Evolutionary conservation across 2,329 filamentous ascomycete genomes (phyloP), one percentile per base, ranked within the genome.

Genomic region (Fusarium hostae): DNA sequence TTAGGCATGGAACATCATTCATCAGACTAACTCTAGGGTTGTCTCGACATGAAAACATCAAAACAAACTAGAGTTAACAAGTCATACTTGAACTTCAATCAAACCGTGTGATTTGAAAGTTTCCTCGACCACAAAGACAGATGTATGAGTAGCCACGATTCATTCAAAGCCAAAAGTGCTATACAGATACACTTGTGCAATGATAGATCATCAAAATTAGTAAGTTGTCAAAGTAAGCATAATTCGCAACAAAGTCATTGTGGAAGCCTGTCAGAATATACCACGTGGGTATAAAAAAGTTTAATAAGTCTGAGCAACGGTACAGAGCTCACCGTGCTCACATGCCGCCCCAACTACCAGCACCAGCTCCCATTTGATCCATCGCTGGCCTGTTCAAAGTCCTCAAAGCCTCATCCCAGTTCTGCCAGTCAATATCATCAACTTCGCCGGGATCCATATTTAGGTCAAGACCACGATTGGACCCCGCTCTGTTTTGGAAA

Each of bases 331-430:
- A 52, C 22, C 26, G 15, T 13, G 32, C 16, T 70, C 35, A 70
- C 66, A 72, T 72, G 10, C 70, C 70, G 26, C 70, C 70, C 70
- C 70, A 72, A 32, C 70, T 73, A 15, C 70, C 63, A 13, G 67
- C 41, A 13, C 67, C 70, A 6, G 30, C 43, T 8, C 56, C 47
- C 47, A 43, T 28, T 30, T 59, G 63, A 20, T 32, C 52, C n/a
- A 63, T 59, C 10, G 52, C 26, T 13, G 58, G 56, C 13, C 39
- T 65, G 22, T 32, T 59, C 13, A 73, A 34, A 9, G 15, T 37
- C 16, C 37, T 71, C 18, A 73, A 48, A 7, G 70, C 47, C 18
- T 73, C 70, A 35, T 68, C 66, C 70, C 70, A 73, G 41, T 73
- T 68, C 34, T 68, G 57, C 70, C 70, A 73, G 11, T 73, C 70